Conservation (phyloP, 1,284 basidiomycete species). For the Omphalotus olearius region DNA sequence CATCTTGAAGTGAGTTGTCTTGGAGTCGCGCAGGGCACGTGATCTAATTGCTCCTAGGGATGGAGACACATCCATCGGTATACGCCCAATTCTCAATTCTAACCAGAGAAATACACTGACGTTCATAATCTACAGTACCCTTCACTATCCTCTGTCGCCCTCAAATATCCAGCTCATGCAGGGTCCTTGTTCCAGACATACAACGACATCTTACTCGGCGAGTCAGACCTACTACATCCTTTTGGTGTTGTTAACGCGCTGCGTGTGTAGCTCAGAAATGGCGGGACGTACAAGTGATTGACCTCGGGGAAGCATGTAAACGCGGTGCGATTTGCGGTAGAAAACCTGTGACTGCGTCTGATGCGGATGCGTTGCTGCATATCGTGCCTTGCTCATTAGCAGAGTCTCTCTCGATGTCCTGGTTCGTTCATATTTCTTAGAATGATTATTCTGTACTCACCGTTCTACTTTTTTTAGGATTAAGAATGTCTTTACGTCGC, state of each 20-base stretch:
- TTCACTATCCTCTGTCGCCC: conserved; percentile 31
- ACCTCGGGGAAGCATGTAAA: conserved; percentile 45
- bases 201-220: conserved; percentile 53
- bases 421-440: conserved; percentile 21
- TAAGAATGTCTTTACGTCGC: conserved; percentile 46
- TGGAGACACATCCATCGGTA: too few species aligned
- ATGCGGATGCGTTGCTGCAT: conserved; percentile 28
- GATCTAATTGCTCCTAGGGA: too few species aligned
- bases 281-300: conserved; percentile 57
- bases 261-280: conserved; percentile 59
- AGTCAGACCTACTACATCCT: not conserved
- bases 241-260: not conserved
- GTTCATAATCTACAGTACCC: conserved; percentile 25
- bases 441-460: not conserved
- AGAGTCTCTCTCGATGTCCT: conserved; percentile 54
- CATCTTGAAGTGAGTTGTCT: too few species aligned
- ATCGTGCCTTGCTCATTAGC: conserved; percentile 67
- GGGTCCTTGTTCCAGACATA: conserved; percentile 55
- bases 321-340: conserved; percentile 59
- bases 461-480: conserved; percentile 37
- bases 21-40: too few species aligned
- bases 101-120: too few species aligned
- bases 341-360: conserved; percentile 39
- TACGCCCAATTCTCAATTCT: too few species aligned
- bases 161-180: conserved; percentile 49